Evolutionary conservation across 129 eudicot genomes (phyloP).

Genomic region (Chrysanthemum seticuspe): DNA sequence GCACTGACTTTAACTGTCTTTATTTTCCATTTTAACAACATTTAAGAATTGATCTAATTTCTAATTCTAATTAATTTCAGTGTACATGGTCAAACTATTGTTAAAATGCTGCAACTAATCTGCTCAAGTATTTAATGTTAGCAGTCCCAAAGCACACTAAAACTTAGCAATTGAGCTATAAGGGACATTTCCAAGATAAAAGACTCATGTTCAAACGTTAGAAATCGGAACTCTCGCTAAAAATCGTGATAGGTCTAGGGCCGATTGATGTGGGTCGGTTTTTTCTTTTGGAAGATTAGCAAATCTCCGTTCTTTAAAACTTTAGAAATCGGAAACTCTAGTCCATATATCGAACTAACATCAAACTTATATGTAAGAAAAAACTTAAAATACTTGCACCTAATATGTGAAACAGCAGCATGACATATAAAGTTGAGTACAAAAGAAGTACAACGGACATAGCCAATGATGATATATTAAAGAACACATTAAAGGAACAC

Average conservation of each 20-base stretch:
- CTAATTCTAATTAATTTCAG: neutral
- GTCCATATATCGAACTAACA: no score
- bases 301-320: no score
- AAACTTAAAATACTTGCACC: constrained; percentile 2
- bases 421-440: neutral
- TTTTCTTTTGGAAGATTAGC: no score
- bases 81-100: constrained; percentile 28
- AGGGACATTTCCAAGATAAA: neutral
- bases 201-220: neutral
- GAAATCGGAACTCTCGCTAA: neutral
- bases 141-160: constrained; percentile 5
- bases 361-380: neutral
- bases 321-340: no score
- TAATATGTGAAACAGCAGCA: constrained; percentile 8
- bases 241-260: neutral
- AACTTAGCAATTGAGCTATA: constrained; percentile 19
- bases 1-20: constrained; percentile 31
- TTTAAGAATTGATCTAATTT: neutral
- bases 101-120: constrained; percentile 21
- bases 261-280: no score
- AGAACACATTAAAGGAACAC: constrained; percentile 1
- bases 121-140: constrained; percentile 22
- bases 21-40: constrained; percentile 13
- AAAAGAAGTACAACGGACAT: neutral
- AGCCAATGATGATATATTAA: neutral